Conservation (phyloP, 176 grass and related monocot genomes). For the Hsuehochloa calcarea region DNA sequence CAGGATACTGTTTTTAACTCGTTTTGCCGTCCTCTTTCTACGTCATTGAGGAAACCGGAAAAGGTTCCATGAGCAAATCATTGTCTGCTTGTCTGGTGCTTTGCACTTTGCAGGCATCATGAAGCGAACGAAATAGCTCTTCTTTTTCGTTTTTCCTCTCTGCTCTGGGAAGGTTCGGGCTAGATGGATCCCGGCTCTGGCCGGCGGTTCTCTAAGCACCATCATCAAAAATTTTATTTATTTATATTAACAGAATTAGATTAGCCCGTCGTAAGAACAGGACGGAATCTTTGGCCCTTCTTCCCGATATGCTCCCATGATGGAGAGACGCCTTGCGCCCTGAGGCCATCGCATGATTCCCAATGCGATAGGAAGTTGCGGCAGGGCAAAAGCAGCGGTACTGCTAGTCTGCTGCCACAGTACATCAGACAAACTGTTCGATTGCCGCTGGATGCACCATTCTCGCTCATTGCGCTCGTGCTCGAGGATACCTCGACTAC, state of each 20-base stretch:
- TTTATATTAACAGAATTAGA: background rate
- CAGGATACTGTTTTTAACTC: conserved; percentile 23
- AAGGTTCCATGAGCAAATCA: conserved; percentile 38
- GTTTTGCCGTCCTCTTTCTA: background rate
- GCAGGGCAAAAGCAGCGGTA: background rate
- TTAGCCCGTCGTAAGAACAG: background rate
- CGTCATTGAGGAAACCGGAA: conserved; percentile 8
- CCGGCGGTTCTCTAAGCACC: background rate
- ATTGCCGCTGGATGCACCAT: background rate
- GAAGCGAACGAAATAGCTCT: conserved; percentile 4
- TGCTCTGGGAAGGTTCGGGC: conserved; percentile 28
- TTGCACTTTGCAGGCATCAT: conserved; percentile 35
- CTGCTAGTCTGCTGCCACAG: background rate
- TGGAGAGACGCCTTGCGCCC: conserved; percentile 28
- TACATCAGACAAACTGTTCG: background rate
- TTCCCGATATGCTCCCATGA: conserved; percentile 16
- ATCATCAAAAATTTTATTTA: no score
- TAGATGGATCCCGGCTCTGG: background rate
- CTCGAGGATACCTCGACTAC: background rate
- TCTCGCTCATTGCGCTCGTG: conserved; percentile 1
- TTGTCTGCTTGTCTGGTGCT: conserved; percentile 7
- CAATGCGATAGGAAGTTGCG: background rate
- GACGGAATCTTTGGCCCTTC: conserved; percentile 32
- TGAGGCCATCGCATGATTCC: conserved; percentile 22
- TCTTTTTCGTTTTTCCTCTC: background rate